A percentile compares a stretch with the other conserved stretches of the same genome.
These are phyloP conservation scores for Mucor irregularis DNA, from an alignment of 371 early-diverging fungal genomes.

Conservation along the genomic window DNA sequence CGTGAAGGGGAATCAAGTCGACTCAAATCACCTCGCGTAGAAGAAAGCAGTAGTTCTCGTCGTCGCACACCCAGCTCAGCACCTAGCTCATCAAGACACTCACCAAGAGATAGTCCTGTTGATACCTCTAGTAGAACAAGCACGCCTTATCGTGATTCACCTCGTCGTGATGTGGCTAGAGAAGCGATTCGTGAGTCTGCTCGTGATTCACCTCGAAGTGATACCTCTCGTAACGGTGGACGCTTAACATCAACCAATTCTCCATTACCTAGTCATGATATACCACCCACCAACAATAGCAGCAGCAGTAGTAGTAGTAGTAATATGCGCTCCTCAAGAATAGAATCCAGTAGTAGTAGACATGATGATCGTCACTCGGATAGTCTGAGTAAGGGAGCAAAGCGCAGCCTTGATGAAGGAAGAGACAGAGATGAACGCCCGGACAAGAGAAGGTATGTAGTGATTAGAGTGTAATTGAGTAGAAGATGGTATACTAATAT, in stretches of 20 bases:
- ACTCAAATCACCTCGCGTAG: not conserved
- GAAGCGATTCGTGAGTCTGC: constrained; percentile 19
- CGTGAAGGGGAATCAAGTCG: no score
- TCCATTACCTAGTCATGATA: not conserved
- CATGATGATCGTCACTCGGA: not conserved
- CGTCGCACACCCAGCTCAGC: constrained; percentile 8
- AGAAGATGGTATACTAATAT: not conserved
- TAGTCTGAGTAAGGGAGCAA: not conserved
- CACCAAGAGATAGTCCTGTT: constrained; percentile 12
- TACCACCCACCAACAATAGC: not conserved
- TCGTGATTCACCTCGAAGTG: constrained; percentile 7
- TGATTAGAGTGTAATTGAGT: not conserved
- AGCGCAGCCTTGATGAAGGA: not conserved
- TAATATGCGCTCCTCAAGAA: not conserved
- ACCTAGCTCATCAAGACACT: constrained; percentile 2
- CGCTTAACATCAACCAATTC: no score
- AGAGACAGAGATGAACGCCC: constrained; percentile 9
- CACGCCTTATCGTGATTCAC: constrained; percentile 3
- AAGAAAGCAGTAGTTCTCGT: constrained; percentile 1
- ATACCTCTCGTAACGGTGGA: not conserved
- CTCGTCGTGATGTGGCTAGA: constrained; percentile 16
- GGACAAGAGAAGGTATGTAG: constrained; percentile 8
- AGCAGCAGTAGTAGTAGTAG: constrained; percentile 1
- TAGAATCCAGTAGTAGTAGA: not conserved
- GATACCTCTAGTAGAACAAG: not conserved